Evolutionary conservation across 2,329 filamentous ascomycete species (phyloP).

Genomic region (Simplicillium aogashimaense): DNA sequence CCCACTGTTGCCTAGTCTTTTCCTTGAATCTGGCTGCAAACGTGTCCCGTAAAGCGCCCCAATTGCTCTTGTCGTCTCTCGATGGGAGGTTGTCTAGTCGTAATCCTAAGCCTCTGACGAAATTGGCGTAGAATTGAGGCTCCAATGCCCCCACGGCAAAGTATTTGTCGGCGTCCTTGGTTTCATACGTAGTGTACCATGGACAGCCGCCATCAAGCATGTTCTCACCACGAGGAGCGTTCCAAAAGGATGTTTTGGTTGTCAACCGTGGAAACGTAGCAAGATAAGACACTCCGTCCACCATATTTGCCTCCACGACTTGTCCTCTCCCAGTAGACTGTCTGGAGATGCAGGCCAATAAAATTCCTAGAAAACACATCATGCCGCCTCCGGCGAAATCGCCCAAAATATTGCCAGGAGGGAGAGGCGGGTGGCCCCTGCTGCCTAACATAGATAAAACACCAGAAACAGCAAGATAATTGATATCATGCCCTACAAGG

Average conservation of each 20-base stretch:
- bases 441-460: constrained; percentile 69
- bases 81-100: constrained; percentile 24
- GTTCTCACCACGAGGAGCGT: constrained; percentile 60
- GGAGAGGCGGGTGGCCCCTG: constrained; percentile 56
- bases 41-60: no score
- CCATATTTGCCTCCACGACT: constrained; percentile 94
- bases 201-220: constrained; percentile 75
- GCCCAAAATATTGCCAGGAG: constrained; percentile 80
- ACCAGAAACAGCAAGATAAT: constrained; percentile 85
- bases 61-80: constrained; percentile 38
- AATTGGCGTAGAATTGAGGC: constrained; percentile 65
- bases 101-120: constrained; percentile 60
- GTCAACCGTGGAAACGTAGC: constrained; percentile 66
- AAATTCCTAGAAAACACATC: constrained; percentile 68
- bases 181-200: constrained; percentile 84
- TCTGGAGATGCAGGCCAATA: constrained; percentile 66
- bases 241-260: constrained; percentile 53
- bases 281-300: constrained; percentile 75
- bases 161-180: constrained; percentile 58
- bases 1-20: constrained; percentile 44
- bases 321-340: constrained; percentile 61
- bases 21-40: no score
- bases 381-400: constrained; percentile 92
- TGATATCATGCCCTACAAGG: constrained; percentile 95
- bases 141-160: constrained; percentile 84